Base-by-base conservation (phyloP, 108 stramenopile species). In the Nannochloropsis gaditana region DNA sequence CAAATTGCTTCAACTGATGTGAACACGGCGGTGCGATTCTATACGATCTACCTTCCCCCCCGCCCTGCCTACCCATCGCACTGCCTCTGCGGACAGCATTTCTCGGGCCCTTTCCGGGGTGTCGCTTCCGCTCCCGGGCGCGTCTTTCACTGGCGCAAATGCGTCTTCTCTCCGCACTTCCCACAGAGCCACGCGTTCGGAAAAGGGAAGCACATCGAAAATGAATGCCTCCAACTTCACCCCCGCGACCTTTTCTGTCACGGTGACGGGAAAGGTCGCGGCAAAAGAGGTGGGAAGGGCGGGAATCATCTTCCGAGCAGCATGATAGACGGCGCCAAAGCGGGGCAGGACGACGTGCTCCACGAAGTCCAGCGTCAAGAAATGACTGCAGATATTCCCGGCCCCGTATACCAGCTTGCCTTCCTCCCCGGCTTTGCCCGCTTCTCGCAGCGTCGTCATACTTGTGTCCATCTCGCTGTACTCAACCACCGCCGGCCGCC, bases 341-440 rank as follows among this genome's bases (percentile, higher is more conserved):
- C 93, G 91, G 5, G 97, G 89, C 15, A 89, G 44, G 21, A 96
- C 93, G 11, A 86, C 92, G 73, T 94, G 86, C 45, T 89, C 84
- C 42, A 99, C 45, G 91, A 99, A 99, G 50, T 93, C 95, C 1
- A 97, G 21, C 9, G 94, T 93, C 88, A 96, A 99, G 85, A 93
- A 96, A 91, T 99, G 98, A 90, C 96, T 97, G 94, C 98, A 99
- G 82, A 99, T 97, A 90, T 99, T 99, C 44, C 95, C 99, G 9
- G 97, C 96, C 31, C 97, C 96, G 90, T 93, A 98, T 3, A 94
- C 88, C 43, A 97, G 90, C 45, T 83, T 83, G 21, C 92, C 92
- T 41, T 44, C 45, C 9, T 21, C 85, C 9, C 84, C 90, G 9
- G 41, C 50, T 43, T 79, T 9, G 41, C 88, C 79, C 41, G 11